Base-by-base conservation (phyloP, 2,329 filamentous ascomycete genomes). In the Didymella segeticola region DNA sequence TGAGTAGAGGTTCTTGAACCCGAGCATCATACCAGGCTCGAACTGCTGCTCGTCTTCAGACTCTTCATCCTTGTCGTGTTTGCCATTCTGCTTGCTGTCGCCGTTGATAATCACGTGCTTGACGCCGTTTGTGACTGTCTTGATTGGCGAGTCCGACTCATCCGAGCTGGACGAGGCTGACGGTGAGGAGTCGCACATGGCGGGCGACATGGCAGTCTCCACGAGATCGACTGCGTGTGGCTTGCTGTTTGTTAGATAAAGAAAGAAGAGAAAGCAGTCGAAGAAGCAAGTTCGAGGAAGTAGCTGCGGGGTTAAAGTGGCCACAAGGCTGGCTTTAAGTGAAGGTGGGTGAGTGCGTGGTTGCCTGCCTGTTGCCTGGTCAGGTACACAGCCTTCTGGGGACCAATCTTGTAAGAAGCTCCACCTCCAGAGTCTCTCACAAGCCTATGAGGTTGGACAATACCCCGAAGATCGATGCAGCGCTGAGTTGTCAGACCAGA, bases 1-100 rank as follows among this genome's bases (percentile, higher is more conserved):
- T 37, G 61, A 57, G 36, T 66, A 70, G 22, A 69, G 55, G 11
- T 53, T 56, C 33, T 57, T 64, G 49, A 56, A 62, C 2, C 51
- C 51, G 8, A 29, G 27, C 29, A 49, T 54, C 51, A 19, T 49
- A 17, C 48, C 38, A 42, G 42, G 23, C 27, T 37, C 41, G n/a
- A 45, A 49, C 8, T 29, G 39, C 19, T 54, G 27, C 9, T 15
- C 29, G 2, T 43, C 33, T 5, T 36, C 39, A 5, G 12, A 22
- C 12, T 43, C 34, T 39, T 60, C 56, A 30, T 39, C 23, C 11
- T 33, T 19, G 11, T 31, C 30, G 33, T 45, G 33, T 9, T 33
- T 25, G 11, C 38, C 52, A 20, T 51, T 51, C 12, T 38, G 29
- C 25, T 43, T 42, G 12, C 36, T 17, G 29, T 54, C 27, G 5